Base-by-base conservation (phyloP, 2,329 filamentous ascomycete genomes). In the Xylariaceae sp. region DNA sequence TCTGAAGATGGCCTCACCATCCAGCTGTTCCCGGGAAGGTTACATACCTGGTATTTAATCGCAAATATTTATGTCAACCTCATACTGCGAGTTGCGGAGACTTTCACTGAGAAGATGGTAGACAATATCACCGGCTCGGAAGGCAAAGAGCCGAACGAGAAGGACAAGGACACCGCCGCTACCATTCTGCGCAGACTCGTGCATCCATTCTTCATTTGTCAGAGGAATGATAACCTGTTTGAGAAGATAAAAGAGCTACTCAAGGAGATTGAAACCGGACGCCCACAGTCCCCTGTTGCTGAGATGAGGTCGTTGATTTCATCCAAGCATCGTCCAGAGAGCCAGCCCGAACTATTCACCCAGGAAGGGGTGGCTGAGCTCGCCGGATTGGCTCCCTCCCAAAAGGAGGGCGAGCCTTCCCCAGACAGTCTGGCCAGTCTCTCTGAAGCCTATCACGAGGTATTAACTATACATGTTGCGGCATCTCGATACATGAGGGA, bases 391-490 rank as follows among this genome's bases (percentile, higher is more conserved):
- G 8, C 16, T 12, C 9, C 26, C 14, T 24, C 34, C 0, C 14
- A 34, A 18, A 26, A 3, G 9, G 40, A 29, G 33, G 59, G 23
- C 27, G 57, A 57, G 12, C 67, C 66, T 35, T 63, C 59, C 1
- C 63, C 59, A 0, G 57, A 63, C 0, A 61, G 60, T 1, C 55
- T 69, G 1, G 61, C 73, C 30, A 63, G 73, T 31, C 67, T 65
- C 44, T 66, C 69, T 54, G 45, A 63, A 34, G 57, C 59, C 0
- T 69, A 70, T 41, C 72, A 71, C 42, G 56, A 67, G 43, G 68
- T 71, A 47, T 3, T 6, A 7, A 17, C 13, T 9, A 21, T n/a
- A n/a, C n/a, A n/a, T n/a, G n/a, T n/a, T n/a, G 32, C n/a, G 14
- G 5, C 1, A 14, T 8, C n/a, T 24, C 6, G 8, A 13, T 11